phyloP scores from a whole-genome alignment of 495 filamentous ascomycete genomes.

The Aspergillus carlsbadensis region DNA sequence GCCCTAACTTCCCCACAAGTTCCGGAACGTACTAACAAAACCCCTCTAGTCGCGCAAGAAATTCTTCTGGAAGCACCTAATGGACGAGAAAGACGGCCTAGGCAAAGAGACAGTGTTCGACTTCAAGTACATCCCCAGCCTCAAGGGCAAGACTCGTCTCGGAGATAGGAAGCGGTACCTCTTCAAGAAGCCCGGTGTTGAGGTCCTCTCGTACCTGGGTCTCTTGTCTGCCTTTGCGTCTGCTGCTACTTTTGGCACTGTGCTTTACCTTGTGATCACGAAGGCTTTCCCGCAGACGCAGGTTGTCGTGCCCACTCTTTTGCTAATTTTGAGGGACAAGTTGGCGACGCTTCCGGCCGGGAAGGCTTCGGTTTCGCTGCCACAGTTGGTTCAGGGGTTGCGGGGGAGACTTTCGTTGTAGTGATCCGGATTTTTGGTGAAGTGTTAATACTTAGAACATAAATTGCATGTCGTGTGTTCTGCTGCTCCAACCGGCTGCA shows the following conservation, averaged over 20 bases:
- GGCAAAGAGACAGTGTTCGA: slow-evolving; percentile 55
- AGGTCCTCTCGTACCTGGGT: slow-evolving; percentile 30
- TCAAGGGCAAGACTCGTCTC: slow-evolving; percentile 28
- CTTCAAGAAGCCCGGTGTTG: slow-evolving; percentile 26
- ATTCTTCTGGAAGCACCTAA: slow-evolving; percentile 52
- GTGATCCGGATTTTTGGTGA: neutral
- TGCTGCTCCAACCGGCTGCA: too few relatives aligned
- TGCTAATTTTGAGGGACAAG: neutral
- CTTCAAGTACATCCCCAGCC: slow-evolving; percentile 64
- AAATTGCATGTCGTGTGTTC: too few relatives aligned
- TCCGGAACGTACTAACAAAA: too few relatives aligned
- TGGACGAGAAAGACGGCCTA: slow-evolving; percentile 55
- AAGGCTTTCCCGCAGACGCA: neutral
- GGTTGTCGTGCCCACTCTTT: neutral
- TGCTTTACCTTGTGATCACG: neutral
- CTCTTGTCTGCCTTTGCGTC: slow-evolving; percentile 24
- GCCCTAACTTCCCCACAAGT: too few relatives aligned
- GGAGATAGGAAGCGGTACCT: slow-evolving; percentile 27
- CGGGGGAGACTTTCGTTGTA: neutral
- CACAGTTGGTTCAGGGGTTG: neutral
- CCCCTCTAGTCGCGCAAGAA: slow-evolving; percentile 40
- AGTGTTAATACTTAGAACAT: neutral
- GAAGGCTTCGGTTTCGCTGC: too few relatives aligned
- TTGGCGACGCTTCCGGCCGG: neutral
- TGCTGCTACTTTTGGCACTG: slow-evolving; percentile 11